Base-by-base conservation (phyloP, 257 asterid species). In the Salvia hispanica region DNA sequence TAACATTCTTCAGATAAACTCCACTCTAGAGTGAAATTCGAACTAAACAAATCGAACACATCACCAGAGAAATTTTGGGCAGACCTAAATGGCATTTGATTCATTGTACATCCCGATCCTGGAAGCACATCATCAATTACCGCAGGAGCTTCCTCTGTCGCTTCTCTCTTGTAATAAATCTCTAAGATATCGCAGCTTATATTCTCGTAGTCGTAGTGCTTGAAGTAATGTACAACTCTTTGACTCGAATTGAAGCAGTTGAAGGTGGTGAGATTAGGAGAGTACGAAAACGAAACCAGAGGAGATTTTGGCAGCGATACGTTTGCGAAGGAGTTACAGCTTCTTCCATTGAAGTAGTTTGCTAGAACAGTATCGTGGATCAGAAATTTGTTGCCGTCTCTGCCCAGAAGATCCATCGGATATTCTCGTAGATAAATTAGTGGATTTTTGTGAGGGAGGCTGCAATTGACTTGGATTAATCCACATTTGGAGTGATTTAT, bases 1-100 rank as follows among this genome's bases (percentile, higher is more conserved):
- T 0, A 12, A 72, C 89, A 84, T 36, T 21, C 62, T 11, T 61
- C 62, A 2, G 82, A 72, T 9, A 85, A 37, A 61, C 59, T 14
- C 82, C 81, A 81, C 50, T 79, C 76, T 0, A 87, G 37, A 2
- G 21, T 47, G 62, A 66, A 76, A 0, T 53, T 75, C 28, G 70
- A 2, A 14, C 58, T 46, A 11, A 83, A 40, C 68, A 50, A 0
- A 0, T 64, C 9, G n/a, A 66, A 55, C 48, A 78, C 37, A 0
- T n/a, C 67, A 34, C 7, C 21, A 1, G 58, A 9, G 52, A 5
- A 21, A 4, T 36, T 34, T 4, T 12, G 40, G 5, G 7, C 1
- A 2, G 40, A 11, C n/a, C 44, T 70, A 14, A 18, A 0, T 13
- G 88, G 91, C 47, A 84, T 9, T 0, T 64, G 70, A 58, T 70